These are phyloP conservation scores for Westerdykella sp. DNA, from an alignment of 2,329 filamentous ascomycete species.

Conservation along the genomic window DNA sequence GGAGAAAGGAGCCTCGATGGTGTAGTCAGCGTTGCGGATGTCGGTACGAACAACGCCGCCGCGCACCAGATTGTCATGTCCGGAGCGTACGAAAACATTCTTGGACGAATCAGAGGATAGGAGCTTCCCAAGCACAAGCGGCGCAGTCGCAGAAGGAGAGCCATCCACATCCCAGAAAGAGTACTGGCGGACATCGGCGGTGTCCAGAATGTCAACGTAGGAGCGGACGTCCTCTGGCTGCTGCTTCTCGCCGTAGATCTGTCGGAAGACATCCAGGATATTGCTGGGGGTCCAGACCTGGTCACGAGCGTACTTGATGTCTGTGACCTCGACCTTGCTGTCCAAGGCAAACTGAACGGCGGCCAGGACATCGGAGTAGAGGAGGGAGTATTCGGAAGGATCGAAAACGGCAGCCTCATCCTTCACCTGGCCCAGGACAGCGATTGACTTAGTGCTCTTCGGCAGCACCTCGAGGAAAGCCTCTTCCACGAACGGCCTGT, in stretches of 20 bases:
- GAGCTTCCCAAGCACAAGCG: slow-evolving; percentile 55
- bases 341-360: slow-evolving; percentile 64
- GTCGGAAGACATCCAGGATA: slow-evolving; percentile 44
- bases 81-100: slow-evolving; percentile 55
- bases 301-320: slow-evolving; percentile 83
- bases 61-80: slow-evolving; percentile 57
- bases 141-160: slow-evolving; percentile 60
- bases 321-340: slow-evolving; percentile 60
- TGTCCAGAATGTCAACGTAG: slow-evolving; percentile 49
- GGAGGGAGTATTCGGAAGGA: slow-evolving; percentile 67
- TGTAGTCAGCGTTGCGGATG: slow-evolving; percentile 74
- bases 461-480: slow-evolving; percentile 81
- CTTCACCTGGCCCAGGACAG: slow-evolving; percentile 82
- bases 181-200: slow-evolving; percentile 66
- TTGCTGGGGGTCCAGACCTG: slow-evolving; percentile 57
- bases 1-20: slow-evolving; percentile 77
- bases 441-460: slow-evolving; percentile 65
- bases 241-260: slow-evolving; percentile 39
- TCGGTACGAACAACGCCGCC: slow-evolving; percentile 81
- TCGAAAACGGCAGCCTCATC: slow-evolving; percentile 69
- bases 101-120: slow-evolving; percentile 55
- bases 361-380: slow-evolving; percentile 88
- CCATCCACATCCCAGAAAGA: slow-evolving; percentile 88
- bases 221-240: slow-evolving; percentile 38
- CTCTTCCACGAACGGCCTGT: slow-evolving; percentile 92